These are phyloP conservation scores for Tubosaeta sp. DNA, from an alignment of 768 basidiomycete genomes.

Conservation along the genomic window DNA sequence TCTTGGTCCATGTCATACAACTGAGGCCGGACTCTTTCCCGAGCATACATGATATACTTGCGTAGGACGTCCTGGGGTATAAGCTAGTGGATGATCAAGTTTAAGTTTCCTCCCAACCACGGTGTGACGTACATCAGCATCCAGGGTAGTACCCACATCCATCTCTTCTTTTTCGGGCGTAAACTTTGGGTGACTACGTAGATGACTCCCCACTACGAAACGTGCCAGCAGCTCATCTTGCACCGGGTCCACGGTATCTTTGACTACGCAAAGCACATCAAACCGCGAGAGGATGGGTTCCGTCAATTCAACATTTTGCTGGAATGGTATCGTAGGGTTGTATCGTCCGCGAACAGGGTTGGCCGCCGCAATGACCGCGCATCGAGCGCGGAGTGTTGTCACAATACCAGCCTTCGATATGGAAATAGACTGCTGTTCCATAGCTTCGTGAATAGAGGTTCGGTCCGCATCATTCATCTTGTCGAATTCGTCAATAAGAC, in stretches of 20 bases:
- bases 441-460: conserved; percentile 98
- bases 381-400: conserved; percentile 95
- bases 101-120: background rate
- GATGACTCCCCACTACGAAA: conserved; percentile 97
- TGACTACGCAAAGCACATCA: conserved; percentile 97
- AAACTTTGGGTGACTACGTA: conserved; percentile 93
- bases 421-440: conserved; percentile 99
- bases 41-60: conserved; percentile 99
- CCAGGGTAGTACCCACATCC: conserved; percentile 82
- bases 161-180: conserved; percentile 85
- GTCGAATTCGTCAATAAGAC: conserved; percentile 98
- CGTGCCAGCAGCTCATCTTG: conserved; percentile 94
- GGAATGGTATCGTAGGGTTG: conserved; percentile 97
- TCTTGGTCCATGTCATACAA: conserved; percentile 94
- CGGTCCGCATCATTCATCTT: conserved; percentile 99
- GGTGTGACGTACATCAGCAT: conserved; percentile 75
- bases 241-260: conserved; percentile 95
- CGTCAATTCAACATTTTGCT: conserved; percentile 97
- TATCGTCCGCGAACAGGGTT: conserved; percentile 97
- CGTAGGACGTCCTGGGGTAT: conserved; percentile 95
- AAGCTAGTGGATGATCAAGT: conserved; percentile 48
- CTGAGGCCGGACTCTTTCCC: conserved; percentile 89
- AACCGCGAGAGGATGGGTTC: conserved; percentile 98
- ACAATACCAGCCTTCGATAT: conserved; percentile 99
- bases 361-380: conserved; percentile 96